These are phyloP conservation scores for Diplodia scrobiculata DNA, from an alignment of 2,329 filamentous ascomycete species.

Conservation along the genomic window DNA sequence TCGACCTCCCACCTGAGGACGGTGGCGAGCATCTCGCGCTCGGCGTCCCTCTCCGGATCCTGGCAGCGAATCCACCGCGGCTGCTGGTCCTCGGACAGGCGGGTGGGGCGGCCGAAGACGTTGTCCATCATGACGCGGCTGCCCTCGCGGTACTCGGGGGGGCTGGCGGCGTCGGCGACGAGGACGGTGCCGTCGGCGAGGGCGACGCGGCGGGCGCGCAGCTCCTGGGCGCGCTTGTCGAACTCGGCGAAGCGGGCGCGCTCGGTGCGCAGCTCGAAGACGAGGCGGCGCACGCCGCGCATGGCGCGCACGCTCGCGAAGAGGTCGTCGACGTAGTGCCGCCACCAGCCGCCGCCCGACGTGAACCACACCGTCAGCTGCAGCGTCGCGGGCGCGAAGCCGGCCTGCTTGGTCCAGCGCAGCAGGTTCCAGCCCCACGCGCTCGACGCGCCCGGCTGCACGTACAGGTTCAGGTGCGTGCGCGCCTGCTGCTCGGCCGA, in stretches of 20 bases:
- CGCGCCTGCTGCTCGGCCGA: background rate
- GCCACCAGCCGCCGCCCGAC: slow-evolving; percentile 3
- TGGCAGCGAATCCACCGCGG: slow-evolving; percentile 9
- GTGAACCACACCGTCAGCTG: slow-evolving; percentile 25
- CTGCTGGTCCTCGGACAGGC: background rate
- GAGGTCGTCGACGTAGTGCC: slow-evolving; percentile 8
- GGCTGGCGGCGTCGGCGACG: background rate
- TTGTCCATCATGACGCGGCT: slow-evolving; percentile 17
- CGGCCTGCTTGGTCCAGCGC: slow-evolving; percentile 10
- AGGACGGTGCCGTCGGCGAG: background rate
- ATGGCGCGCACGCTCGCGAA: background rate
- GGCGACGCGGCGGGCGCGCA: background rate
- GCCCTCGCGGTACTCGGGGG: background rate
- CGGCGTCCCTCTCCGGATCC: slow-evolving; percentile 3
- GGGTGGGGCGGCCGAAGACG: background rate
- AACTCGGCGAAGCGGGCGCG: slow-evolving; percentile 6
- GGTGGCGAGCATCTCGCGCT: slow-evolving; percentile 19
- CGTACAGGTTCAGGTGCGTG: slow-evolving; percentile 18
- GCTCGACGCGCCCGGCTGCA: slow-evolving; percentile 1
- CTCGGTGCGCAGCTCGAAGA: slow-evolving; percentile 14
- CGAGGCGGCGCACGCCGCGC: background rate
- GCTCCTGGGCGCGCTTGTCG: slow-evolving; percentile 5
- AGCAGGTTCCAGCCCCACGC: slow-evolving; percentile 15
- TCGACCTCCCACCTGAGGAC: background rate
- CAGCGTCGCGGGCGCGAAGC: slow-evolving; percentile 8